A percentile compares a stretch with the other conserved stretches of the same genome.
These are phyloP conservation scores for Lignosus rhinocerotis DNA, from an alignment of 1,284 basidiomycete genomes.

Conservation along the genomic window DNA sequence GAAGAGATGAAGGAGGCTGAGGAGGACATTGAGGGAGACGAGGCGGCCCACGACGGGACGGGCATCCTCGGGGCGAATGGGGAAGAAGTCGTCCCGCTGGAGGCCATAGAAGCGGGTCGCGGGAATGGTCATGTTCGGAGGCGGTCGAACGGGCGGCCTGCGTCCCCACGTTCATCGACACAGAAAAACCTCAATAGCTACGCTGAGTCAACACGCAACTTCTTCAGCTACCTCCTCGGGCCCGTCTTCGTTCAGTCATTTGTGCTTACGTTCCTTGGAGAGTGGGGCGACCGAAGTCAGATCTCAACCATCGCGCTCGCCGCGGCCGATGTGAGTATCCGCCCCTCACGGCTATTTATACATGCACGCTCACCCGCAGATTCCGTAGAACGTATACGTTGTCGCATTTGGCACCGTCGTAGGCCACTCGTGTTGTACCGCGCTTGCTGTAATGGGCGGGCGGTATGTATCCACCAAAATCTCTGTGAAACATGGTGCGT, in stretches of 20 bases:
- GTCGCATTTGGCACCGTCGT: constrained; percentile 89
- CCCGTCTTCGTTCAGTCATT: constrained; percentile 97
- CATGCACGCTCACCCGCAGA: constrained; percentile 1
- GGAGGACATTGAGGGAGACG: constrained; percentile 83
- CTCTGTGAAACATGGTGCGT: constrained; percentile 89
- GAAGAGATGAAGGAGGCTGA: constrained; percentile 94
- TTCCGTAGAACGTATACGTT: constrained; percentile 67
- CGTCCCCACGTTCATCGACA: constrained; percentile 19
- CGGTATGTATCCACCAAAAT: constrained; percentile 92
- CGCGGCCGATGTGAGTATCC: constrained; percentile 85
- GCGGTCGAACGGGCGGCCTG: constrained; percentile 15
- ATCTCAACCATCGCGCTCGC: constrained; percentile 97
- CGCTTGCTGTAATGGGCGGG: constrained; percentile 87
- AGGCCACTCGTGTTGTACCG: constrained; percentile 89
- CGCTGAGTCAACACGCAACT: constrained; percentile 79
- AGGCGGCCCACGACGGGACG: constrained; percentile 49
- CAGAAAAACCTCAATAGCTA: constrained; percentile 31
- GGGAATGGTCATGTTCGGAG: constrained; percentile 15
- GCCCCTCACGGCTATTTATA: constrained; percentile 25
- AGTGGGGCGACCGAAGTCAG: constrained; percentile 98
- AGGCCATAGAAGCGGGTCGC: constrained; percentile 54
- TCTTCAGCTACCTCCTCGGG: constrained; percentile 81
- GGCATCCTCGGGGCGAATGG: constrained; percentile 34
- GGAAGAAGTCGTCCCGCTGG: constrained; percentile 52
- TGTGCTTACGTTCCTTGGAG: constrained; percentile 92